Base-by-base conservation (phyloP, 768 basidiomycete species). In the Pisolithus marmoratus region DNA sequence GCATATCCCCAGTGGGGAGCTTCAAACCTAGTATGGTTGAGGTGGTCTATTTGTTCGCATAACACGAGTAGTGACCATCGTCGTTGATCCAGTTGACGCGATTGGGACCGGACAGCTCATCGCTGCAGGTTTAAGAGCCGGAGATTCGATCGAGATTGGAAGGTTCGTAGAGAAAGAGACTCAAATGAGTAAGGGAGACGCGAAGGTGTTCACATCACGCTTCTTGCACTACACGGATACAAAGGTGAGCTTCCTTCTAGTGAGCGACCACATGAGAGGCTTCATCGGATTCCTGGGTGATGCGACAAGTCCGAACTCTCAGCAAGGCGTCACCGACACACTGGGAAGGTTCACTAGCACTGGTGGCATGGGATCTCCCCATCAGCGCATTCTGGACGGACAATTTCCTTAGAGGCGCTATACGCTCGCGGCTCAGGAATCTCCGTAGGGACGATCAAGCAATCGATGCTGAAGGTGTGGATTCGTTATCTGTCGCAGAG, bases 311-410 rank as follows among this genome's bases (percentile, higher is more conserved):
- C n/a, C n/a, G n/a, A n/a, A n/a, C n/a, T n/a, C n/a, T n/a, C n/a
- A n/a, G n/a, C n/a, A n/a, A n/a, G n/a, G n/a, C n/a, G n/a, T n/a
- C n/a, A n/a, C n/a, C n/a, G n/a, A n/a, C n/a, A n/a, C n/a, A n/a
- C n/a, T n/a, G n/a, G n/a, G n/a, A n/a, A n/a, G n/a, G n/a, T n/a
- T n/a, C n/a, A n/a, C n/a, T n/a, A n/a, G n/a, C n/a, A n/a, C n/a
- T n/a, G n/a, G n/a, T n/a, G n/a, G n/a, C n/a, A n/a, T n/a, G n/a
- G n/a, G n/a, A n/a, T n/a, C n/a, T n/a, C n/a, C n/a, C n/a, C 50
- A 81, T 98, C 62, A 95, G 98, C 71, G 94, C 95, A 3, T 99
- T 97, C 63, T 96, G 96, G 42, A 98, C 95, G 15, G 96, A 99
- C 70, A 98, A 97, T 72, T 98, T 96, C 73, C 78, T 99, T 41